A percentile compares a stretch with the other conserved stretches of the same genome.
phyloP scores from a whole-genome alignment of 805 yeast genomes.

The Nakazawaea siamensis region DNA sequence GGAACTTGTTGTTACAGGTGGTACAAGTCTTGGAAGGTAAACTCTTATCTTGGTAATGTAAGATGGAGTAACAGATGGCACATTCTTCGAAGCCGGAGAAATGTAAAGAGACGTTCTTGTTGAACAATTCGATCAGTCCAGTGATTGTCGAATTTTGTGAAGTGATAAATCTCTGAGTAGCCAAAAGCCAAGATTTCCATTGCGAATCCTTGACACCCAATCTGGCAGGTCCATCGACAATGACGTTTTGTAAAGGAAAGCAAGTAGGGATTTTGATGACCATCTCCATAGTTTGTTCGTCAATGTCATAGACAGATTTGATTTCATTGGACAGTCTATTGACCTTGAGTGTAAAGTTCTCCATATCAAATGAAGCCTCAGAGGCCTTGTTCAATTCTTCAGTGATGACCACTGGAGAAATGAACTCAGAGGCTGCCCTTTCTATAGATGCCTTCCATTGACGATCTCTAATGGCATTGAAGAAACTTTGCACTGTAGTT shows the following conservation, averaged over 20 bases:
- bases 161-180: conserved; percentile 77
- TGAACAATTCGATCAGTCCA: conserved; percentile 61
- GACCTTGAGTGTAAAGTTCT: conserved; percentile 50
- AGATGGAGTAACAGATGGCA: conserved; percentile 90
- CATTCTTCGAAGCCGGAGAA: conserved; percentile 95
- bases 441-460: conserved; percentile 55
- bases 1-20: conserved; percentile 91
- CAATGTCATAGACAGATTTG: conserved; percentile 66
- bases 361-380: conserved; percentile 25
- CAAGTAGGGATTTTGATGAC: conserved; percentile 62
- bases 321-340: conserved; percentile 59
- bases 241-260: conserved; percentile 72
- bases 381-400: conserved; percentile 45
- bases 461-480: conserved; percentile 56
- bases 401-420: conserved; percentile 58
- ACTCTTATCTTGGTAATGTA: conserved; percentile 80
- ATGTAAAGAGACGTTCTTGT: conserved; percentile 70
- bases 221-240: conserved; percentile 68
- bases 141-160: conserved; percentile 65
- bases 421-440: conserved; percentile 46
- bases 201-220: conserved; percentile 86
- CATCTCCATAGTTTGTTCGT: conserved; percentile 82
- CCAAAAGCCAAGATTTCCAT: conserved; percentile 93
- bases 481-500: conserved; percentile 61
- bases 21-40: conserved; percentile 83